Percentiles rank a stretch among this genome's conserved stretches.
Evolutionary conservation across 2,329 filamentous ascomycete genomes (phyloP).

Genomic region (Stemphylium vesicarium): DNA sequence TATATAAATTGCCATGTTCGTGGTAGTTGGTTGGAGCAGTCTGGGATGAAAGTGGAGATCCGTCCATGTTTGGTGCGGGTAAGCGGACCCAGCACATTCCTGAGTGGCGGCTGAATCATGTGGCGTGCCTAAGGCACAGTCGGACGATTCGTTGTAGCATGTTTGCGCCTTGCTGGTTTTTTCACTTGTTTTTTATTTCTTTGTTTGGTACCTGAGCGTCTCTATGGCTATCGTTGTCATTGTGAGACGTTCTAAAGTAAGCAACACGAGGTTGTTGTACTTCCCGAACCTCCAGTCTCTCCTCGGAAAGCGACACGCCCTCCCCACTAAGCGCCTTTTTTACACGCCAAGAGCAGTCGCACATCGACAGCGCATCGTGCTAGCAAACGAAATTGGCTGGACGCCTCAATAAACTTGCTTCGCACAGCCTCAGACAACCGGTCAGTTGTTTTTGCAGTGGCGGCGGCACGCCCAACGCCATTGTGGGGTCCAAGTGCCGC

Average conservation of each 20-base stretch:
- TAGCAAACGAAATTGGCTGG: constrained; percentile 1
- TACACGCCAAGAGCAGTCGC: neutral
- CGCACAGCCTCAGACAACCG: constrained; percentile 3
- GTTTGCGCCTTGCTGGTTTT: neutral
- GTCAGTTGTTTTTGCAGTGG: neutral
- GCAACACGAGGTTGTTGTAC: neutral
- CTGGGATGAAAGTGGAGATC: neutral
- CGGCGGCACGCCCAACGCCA: neutral
- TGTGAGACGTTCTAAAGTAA: neutral
- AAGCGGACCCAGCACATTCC: constrained; percentile 4
- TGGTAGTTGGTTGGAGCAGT: neutral
- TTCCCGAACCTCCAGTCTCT: neutral
- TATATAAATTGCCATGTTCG: neutral
- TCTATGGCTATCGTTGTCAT: neutral
- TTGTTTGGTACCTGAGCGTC: neutral
- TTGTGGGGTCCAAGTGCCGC: constrained; percentile 4
- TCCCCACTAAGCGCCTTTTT: neutral
- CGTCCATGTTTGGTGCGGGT: neutral
- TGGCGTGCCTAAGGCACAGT: neutral
- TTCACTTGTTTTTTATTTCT: neutral
- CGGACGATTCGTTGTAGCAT: neutral
- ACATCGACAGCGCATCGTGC: neutral
- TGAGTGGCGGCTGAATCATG: constrained; percentile 5
- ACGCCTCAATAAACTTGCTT: neutral
- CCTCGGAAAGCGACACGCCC: neutral